Base-by-base conservation (phyloP, 2,329 filamentous ascomycete species). In the Huntiella savannae region DNA sequence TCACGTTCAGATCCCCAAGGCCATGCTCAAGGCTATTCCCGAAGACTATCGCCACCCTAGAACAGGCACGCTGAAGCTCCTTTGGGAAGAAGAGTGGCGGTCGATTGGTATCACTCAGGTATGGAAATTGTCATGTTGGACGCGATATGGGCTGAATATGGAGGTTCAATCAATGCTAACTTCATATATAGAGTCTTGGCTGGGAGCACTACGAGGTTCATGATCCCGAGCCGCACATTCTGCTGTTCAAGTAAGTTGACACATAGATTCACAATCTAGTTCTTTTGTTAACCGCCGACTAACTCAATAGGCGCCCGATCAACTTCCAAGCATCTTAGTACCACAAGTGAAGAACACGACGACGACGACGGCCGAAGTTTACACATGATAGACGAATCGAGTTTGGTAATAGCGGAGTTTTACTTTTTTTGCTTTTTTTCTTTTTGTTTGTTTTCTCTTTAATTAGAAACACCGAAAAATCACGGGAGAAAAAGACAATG, bases 141-240 rank as follows among this genome's bases (percentile, higher is more conserved):
- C 11, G 10, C 11, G 10, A 41, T 28, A n/a, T 41, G 5, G 37
- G 38, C 40, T 50, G 43, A 43, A 13, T 33, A 19, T 13, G 16
- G 19, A 40, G 7, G 8, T 28, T 17, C 17, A 28, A 33, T 11
- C 13, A 32, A 13, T 16, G 15, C 37, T 10, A 42, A 32, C 37
- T 33, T 41, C n/a, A 39, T 11, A 10, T 45, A 43, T 59, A 96
- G 87, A 96, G 88, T 68, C 69, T 98, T 57, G 91, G 91, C 49
- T 98, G 91, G 91, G 88, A 96, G 62, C 91, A 98, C 63, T 98
- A 98, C 61, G 91, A 98, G 63, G 91, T 98, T 46, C 91, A 98
- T 62, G 91, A 96, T 63, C 91, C 91, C 38, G 91, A 98, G 66
- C 91, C 91, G 53, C 91, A 98, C 62, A 98, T 98, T 58, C 73